These are phyloP conservation scores for Trichoderma orchidacearum DNA, from an alignment of 495 filamentous ascomycete genomes.

Conservation along the genomic window DNA sequence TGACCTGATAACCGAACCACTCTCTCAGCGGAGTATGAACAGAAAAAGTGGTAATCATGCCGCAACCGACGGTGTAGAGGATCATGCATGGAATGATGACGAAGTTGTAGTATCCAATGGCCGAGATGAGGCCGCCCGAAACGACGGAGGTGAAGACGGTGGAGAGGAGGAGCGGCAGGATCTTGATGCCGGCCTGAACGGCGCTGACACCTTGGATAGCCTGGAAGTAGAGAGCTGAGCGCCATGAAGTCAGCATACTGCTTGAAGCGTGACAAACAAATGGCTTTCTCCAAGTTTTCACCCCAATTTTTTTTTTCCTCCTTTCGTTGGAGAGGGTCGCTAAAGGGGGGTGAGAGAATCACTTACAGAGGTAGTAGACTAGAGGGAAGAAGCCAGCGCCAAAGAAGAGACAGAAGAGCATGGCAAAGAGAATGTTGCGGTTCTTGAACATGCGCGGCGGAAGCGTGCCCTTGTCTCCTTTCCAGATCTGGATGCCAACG, in stretches of 20 bases:
- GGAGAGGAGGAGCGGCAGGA: constrained; percentile 58
- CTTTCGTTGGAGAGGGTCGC: too few species aligned
- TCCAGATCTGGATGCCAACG: constrained; percentile 33
- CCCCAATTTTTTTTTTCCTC: too few species aligned
- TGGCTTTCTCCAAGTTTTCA: too few species aligned
- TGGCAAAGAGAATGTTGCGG: constrained; percentile 36
- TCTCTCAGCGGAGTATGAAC: constrained; percentile 25
- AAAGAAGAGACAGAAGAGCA: constrained; percentile 44
- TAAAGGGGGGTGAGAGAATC: too few species aligned
- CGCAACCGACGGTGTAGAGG: constrained; percentile 32
- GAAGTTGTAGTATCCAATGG: constrained; percentile 39
- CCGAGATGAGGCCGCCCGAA: constrained; percentile 26
- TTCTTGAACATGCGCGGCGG: constrained; percentile 43
- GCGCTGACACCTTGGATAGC: constrained; percentile 62
- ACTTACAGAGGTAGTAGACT: constrained; percentile 53
- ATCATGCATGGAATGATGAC: constrained; percentile 29
- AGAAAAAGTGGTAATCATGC: constrained; percentile 34
- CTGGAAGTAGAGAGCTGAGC: constrained; percentile 70
- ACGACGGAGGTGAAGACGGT: constrained; percentile 41
- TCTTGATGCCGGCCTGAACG: constrained; percentile 63
- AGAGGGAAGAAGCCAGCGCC: constrained; percentile 55
- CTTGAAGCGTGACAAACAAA: too few species aligned
- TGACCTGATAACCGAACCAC: constrained; percentile 43
- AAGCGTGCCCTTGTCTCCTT: constrained; percentile 38
- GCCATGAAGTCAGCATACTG: neutral